Conservation (phyloP, 179 eudicot genomes). For the Heliamphora ciliata region DNA sequence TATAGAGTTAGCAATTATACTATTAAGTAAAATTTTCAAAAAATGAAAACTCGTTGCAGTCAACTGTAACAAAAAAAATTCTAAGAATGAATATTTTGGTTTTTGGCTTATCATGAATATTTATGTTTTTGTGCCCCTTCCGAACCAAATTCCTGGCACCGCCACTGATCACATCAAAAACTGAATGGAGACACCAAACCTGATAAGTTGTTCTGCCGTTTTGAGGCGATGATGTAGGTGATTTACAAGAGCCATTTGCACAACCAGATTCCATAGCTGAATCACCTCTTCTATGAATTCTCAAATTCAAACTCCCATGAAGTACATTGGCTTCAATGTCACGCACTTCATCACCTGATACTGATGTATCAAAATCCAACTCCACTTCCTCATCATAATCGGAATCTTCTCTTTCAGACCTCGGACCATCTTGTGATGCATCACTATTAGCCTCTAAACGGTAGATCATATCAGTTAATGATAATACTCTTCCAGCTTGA, state of each 20-base stretch:
- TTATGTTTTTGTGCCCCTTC: too few relatives aligned
- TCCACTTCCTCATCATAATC: conserved; percentile 88
- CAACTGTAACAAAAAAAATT: too few relatives aligned
- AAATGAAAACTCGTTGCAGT: too few relatives aligned
- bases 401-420: conserved; percentile 86
- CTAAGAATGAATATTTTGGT: too few relatives aligned
- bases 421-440: conserved; percentile 69
- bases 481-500: conserved; percentile 49
- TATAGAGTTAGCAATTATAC: too few relatives aligned
- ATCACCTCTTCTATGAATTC: conserved; percentile 57
- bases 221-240: conserved; percentile 44
- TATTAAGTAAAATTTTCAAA: too few relatives aligned
- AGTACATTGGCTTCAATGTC: conserved; percentile 48
- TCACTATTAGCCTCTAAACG: conserved; percentile 71
- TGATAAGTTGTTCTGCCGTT: conserved; percentile 41
- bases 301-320: conserved; percentile 71
- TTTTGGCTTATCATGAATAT: too few relatives aligned
- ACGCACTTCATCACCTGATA: conserved; percentile 72
- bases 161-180: not conserved
- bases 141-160: too few relatives aligned
- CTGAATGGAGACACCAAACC: conserved; percentile 32
- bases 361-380: conserved; percentile 74
- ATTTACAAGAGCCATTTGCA: conserved; percentile 47
- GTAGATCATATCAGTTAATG: conserved; percentile 68
- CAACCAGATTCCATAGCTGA: conserved; percentile 34